Evolutionary conservation across 805 yeast species (phyloP).

Genomic region (Metschnikowia vanudenii): DNA sequence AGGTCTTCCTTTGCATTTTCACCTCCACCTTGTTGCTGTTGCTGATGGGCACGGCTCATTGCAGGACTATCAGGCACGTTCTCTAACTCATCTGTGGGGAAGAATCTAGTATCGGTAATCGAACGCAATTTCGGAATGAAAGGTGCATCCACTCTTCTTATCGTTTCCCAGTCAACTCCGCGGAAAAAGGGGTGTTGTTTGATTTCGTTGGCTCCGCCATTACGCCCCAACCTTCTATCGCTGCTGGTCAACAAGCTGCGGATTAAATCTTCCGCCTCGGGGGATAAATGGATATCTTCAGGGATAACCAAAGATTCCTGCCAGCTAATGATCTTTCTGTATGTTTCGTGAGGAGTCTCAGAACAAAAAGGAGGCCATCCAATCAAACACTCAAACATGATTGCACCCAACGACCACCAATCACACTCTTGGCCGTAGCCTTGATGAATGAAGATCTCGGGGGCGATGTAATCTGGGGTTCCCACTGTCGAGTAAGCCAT

Average conservation of each 20-base stretch:
- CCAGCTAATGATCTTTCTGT: conserved; percentile 88
- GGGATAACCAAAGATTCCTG: conserved; percentile 85
- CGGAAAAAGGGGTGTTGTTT: conserved; percentile 89
- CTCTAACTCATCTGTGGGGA: conserved; percentile 96
- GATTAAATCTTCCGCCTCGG: conserved; percentile 86
- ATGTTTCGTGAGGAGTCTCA: conserved; percentile 92
- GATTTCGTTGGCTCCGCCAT: conserved; percentile 89
- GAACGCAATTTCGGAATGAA: conserved; percentile 89
- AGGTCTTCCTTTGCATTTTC: conserved; percentile 74
- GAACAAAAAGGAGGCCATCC: conserved; percentile 99
- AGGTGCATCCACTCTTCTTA: conserved; percentile 86
- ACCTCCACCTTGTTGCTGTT: conserved; percentile 50
- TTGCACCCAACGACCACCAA: conserved; percentile 97
- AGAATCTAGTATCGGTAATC: conserved; percentile 93
- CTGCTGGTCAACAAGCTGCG: conserved; percentile 72
- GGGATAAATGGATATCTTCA: conserved; percentile 84
- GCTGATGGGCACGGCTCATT: conserved; percentile 55
- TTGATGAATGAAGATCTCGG: conserved; percentile 87
- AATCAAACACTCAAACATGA: conserved; percentile 92
- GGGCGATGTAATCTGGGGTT: conserved; percentile 95
- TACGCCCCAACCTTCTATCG: conserved; percentile 79
- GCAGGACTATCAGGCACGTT: conserved; percentile 88
- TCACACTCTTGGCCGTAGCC: conserved; percentile 97
- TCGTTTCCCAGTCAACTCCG: conserved; percentile 94
- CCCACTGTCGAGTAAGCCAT: conserved; percentile 98